Conservation (phyloP, 768 basidiomycete species). For the Psilocybe subaeruginosa region DNA sequence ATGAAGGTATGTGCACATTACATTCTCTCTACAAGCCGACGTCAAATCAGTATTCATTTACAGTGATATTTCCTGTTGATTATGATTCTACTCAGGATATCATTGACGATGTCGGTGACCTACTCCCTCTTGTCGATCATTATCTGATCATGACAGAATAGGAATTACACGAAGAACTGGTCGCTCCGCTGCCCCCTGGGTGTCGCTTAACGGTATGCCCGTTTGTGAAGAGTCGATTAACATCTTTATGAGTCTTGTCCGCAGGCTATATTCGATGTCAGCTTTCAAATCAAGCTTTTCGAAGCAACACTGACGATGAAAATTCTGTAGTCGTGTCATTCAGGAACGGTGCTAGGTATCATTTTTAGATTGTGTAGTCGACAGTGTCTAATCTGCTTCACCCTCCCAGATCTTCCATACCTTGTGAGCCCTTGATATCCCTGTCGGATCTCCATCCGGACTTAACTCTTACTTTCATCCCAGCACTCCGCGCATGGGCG, state of each 20-base stretch:
- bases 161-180: constrained; percentile 53
- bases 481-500: constrained; percentile 63
- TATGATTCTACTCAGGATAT: constrained; percentile 78
- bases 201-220: constrained; percentile 49
- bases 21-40: neutral
- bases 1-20: constrained; percentile 56
- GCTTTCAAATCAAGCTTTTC: constrained; percentile 12
- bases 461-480: neutral
- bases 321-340: constrained; percentile 44
- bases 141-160: constrained; percentile 16
- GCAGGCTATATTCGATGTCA: constrained; percentile 57
- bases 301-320: neutral
- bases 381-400: neutral
- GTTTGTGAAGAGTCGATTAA: constrained; percentile 6
- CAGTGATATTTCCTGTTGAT: constrained; percentile 90
- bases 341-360: constrained; percentile 53
- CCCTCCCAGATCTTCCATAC: constrained; percentile 46
- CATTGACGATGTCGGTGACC: constrained; percentile 57
- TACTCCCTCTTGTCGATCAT: neutral
- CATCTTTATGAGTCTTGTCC: neutral
- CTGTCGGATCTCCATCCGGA: neutral
- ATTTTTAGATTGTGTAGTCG: neutral
- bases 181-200: constrained; percentile 44
- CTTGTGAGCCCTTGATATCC: constrained; percentile 29
- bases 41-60: neutral